Percentiles rank a stretch among this genome's conserved stretches.
Evolutionary conservation across 805 yeast species (phyloP).

Genomic region (Hanseniaspora clermontiae): DNA sequence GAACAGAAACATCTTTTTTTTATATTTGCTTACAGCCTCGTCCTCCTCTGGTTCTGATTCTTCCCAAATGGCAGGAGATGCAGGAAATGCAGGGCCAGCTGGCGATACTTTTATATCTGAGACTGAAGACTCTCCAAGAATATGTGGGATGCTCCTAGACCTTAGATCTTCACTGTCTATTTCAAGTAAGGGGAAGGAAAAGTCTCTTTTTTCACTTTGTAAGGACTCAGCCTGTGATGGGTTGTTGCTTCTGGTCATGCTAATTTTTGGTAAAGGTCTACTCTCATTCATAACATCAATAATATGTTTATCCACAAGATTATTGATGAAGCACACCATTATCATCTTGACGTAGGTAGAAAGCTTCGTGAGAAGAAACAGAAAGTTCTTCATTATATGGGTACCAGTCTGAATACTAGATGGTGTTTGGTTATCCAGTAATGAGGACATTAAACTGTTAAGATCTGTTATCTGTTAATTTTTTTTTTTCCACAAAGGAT

Average conservation of each 20-base stretch:
- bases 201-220: neutral
- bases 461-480: no score
- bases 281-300: neutral
- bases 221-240: neutral
- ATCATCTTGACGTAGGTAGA: slow-evolving; percentile 6
- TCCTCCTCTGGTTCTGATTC: neutral
- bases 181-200: neutral
- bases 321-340: slow-evolving; percentile 9
- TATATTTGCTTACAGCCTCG: neutral
- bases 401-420: no score
- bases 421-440: no score
- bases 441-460: no score
- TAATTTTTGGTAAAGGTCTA: neutral
- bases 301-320: slow-evolving; percentile 4
- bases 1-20: neutral
- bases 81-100: neutral
- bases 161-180: neutral
- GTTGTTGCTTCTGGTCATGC: neutral
- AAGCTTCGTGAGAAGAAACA: slow-evolving; percentile 2
- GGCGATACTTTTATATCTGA: neutral
- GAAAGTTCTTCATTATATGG: neutral
- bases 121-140: neutral
- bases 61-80: neutral
- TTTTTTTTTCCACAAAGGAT: no score
- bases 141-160: neutral